Conservation (phyloP, 495 filamentous ascomycete species). For the Cudoniella acicularis region DNA sequence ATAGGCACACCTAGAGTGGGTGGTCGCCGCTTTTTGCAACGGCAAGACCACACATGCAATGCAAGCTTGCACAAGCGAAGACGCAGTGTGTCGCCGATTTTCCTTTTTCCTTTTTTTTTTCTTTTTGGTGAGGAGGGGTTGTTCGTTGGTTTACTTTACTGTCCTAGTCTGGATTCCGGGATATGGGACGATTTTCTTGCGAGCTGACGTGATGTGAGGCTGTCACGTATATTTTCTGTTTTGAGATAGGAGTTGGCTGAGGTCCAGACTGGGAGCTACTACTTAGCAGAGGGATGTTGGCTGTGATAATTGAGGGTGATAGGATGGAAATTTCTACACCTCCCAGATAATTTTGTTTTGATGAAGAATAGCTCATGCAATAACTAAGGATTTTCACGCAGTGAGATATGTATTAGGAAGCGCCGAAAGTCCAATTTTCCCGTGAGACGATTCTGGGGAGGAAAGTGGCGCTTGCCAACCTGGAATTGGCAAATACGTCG, state of each 20-base stretch:
- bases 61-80: background rate
- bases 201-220: background rate
- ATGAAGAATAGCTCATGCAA: background rate
- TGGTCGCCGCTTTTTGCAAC: background rate
- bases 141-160: too few species aligned
- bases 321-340: too few species aligned
- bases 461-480: background rate
- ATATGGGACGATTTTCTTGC: background rate
- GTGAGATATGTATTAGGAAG: background rate
- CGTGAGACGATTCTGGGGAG: background rate
- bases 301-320: too few species aligned
- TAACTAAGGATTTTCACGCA: background rate
- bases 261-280: background rate
- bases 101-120: background rate
- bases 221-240: background rate
- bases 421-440: background rate
- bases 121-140: too few species aligned
- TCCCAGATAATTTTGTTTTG: background rate
- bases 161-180: background rate
- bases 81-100: background rate
- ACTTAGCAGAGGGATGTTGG: background rate
- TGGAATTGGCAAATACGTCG: background rate
- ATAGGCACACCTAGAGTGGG: background rate
- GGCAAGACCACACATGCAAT: background rate
- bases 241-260: background rate